Evolutionary conservation across 2,329 filamentous ascomycete genomes (phyloP).

Genomic region (Akanthomyces dipterigenus): DNA sequence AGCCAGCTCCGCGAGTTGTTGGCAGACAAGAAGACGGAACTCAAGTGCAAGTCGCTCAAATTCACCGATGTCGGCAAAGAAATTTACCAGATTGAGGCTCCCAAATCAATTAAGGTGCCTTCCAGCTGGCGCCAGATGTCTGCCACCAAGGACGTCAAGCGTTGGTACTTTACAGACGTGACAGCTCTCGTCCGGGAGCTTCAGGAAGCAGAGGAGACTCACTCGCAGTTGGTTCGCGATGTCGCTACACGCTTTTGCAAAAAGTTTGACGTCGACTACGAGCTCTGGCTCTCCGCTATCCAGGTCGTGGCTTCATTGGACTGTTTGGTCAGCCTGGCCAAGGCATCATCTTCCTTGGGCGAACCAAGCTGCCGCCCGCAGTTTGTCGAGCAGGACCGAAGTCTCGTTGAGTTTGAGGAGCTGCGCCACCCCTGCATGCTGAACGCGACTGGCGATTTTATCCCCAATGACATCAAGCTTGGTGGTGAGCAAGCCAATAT

Average conservation of each 20-base stretch:
- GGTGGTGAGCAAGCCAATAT: slow-evolving; percentile 79
- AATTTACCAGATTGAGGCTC: slow-evolving; percentile 90
- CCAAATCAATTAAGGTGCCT: slow-evolving; percentile 78
- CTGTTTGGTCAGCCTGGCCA: slow-evolving; percentile 88
- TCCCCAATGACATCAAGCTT: slow-evolving; percentile 86
- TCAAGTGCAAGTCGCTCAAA: slow-evolving; percentile 67
- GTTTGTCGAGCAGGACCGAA: slow-evolving; percentile 82
- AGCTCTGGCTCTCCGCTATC: slow-evolving; percentile 80
- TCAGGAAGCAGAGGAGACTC: slow-evolving; percentile 90
- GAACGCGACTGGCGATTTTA: slow-evolving; percentile 84
- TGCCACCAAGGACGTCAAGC: slow-evolving; percentile 79
- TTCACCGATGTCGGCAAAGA: slow-evolving; percentile 91
- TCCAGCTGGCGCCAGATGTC: slow-evolving; percentile 95
- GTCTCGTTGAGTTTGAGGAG: slow-evolving; percentile 84
- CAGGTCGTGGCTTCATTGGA: slow-evolving; percentile 88
- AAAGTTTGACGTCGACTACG: slow-evolving; percentile 82
- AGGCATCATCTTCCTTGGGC: slow-evolving; percentile 76
- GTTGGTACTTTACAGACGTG: slow-evolving; percentile 87
- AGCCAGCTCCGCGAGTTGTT: slow-evolving; percentile 65
- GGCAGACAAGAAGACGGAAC: slow-evolving; percentile 60
- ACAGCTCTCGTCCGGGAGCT: slow-evolving; percentile 76
- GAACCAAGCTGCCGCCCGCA: slow-evolving; percentile 79
- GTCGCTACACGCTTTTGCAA: slow-evolving; percentile 76
- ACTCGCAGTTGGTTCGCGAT: slow-evolving; percentile 84
- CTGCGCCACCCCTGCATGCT: slow-evolving; percentile 93